A percentile compares a stretch with the other conserved stretches of the same genome.
Conservation (phyloP, 1,284 basidiomycete genomes). For the Thelephora terrestris region DNA sequence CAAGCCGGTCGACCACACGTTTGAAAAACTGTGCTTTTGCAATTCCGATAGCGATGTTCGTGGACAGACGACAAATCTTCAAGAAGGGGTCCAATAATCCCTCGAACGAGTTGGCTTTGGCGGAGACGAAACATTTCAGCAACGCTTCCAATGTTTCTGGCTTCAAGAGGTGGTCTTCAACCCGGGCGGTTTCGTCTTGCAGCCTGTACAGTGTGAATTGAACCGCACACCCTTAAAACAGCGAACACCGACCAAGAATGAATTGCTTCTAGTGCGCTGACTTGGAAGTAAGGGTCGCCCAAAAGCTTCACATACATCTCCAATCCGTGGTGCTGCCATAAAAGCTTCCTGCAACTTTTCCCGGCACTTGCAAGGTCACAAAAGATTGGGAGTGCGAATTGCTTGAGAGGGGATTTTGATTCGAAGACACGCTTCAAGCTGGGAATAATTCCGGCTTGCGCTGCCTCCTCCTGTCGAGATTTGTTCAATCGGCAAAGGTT, state of each 20-base stretch:
- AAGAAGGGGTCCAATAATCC: constrained; percentile 88
- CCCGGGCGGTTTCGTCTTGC: constrained; percentile 88
- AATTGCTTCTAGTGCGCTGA: constrained; percentile 86
- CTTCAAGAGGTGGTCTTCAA: constrained; percentile 82
- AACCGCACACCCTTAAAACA: not conserved
- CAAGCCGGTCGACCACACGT: constrained; percentile 79
- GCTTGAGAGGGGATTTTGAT: constrained; percentile 84
- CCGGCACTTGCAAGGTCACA: constrained; percentile 93
- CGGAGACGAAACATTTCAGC: constrained; percentile 76
- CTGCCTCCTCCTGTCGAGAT: constrained; percentile 91
- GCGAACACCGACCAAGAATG: constrained; percentile 66
- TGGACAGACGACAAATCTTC: constrained; percentile 82
- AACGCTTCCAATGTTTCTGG: constrained; percentile 61
- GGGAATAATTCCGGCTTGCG: constrained; percentile 89
- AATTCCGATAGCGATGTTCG: constrained; percentile 63
- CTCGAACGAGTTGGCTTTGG: constrained; percentile 91
- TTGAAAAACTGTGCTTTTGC: constrained; percentile 80
- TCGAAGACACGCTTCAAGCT: constrained; percentile 82
- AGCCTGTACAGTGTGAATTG: constrained; percentile 41
- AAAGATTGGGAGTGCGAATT: constrained; percentile 93
- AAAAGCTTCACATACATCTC: constrained; percentile 77
- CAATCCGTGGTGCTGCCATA: constrained; percentile 87
- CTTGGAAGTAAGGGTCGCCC: constrained; percentile 92
- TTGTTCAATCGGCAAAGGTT: constrained; percentile 93
- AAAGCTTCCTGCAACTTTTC: constrained; percentile 76